These are phyloP conservation scores for Xylaria sp. DNA, from an alignment of 2,329 filamentous ascomycete species.

Conservation along the genomic window DNA sequence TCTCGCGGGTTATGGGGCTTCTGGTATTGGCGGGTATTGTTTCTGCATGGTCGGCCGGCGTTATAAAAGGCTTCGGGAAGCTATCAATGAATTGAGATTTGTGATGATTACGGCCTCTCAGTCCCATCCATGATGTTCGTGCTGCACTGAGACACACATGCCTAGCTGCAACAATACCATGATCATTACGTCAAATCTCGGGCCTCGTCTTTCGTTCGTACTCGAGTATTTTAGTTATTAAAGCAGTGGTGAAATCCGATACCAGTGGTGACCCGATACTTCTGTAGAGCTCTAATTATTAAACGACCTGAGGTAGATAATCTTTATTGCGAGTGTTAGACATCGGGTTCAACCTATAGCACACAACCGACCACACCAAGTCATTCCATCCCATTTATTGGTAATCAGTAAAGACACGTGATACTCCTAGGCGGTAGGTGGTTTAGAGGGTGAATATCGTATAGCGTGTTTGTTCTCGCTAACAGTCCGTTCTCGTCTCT, in stretches of 20 bases:
- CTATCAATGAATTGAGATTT: slow-evolving; percentile 52
- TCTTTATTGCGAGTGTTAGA: too few relatives aligned
- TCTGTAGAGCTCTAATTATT: neutral
- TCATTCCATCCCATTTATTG: neutral
- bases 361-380: neutral
- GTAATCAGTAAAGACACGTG: too few relatives aligned
- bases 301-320: neutral
- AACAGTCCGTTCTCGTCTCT: neutral
- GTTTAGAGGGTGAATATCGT: neutral
- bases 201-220: neutral
- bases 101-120: slow-evolving; percentile 48
- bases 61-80: slow-evolving; percentile 50
- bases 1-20: slow-evolving; percentile 46
- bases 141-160: slow-evolving; percentile 35
- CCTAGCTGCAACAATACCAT: slow-evolving; percentile 41
- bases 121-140: slow-evolving; percentile 34
- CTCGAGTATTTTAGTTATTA: neutral
- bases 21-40: slow-evolving; percentile 48
- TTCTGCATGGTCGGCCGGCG: slow-evolving; percentile 52
- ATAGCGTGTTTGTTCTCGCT: neutral
- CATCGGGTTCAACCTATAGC: too few relatives aligned
- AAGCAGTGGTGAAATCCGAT: neutral
- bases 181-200: slow-evolving; percentile 31
- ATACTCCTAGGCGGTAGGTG: neutral
- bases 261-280: neutral